A percentile compares a stretch with the other conserved stretches of the same genome.
Evolutionary conservation across 495 filamentous ascomycete species (phyloP).

Genomic region (Aspergillus sclerotioniger): DNA sequence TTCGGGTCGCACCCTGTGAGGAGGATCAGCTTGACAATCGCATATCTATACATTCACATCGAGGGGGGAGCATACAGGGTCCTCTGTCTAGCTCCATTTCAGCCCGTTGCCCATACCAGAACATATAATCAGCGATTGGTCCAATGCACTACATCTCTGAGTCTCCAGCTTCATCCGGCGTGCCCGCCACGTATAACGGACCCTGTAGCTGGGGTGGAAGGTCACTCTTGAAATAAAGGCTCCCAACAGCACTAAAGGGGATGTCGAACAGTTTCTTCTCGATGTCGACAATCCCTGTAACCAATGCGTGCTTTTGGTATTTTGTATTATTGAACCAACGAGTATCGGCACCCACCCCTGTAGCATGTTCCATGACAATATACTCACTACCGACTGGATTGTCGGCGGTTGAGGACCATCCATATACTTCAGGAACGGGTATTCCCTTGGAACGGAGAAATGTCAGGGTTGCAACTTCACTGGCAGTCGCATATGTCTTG

Average conservation of each 20-base stretch:
- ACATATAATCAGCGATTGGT: conserved; percentile 20
- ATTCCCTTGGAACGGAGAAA: conserved; percentile 28
- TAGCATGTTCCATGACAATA: conserved; percentile 21
- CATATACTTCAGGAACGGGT: conserved; percentile 24
- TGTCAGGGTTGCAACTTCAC: conserved; percentile 38
- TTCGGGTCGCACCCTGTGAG: conserved; percentile 8
- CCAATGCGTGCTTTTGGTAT: conserved; percentile 21
- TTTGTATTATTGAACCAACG: conserved; percentile 14
- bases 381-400: conserved; percentile 22
- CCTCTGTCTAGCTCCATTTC: conserved; percentile 20
- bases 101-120: conserved; percentile 23
- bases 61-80: conserved; percentile 19
- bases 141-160: conserved; percentile 25
- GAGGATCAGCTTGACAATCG: neutral
- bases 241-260: conserved; percentile 22
- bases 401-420: conserved; percentile 9
- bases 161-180: conserved; percentile 4
- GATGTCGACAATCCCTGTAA: conserved; percentile 24
- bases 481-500: conserved; percentile 27
- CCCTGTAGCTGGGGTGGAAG: conserved; percentile 6
- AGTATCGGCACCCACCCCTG: conserved; percentile 8
- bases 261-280: conserved; percentile 25
- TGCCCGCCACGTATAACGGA: neutral
- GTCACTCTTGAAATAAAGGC: conserved; percentile 26
- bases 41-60: neutral